Evolutionary conservation across 1,284 basidiomycete species (phyloP).

Genomic region (Dichomitus squalens): DNA sequence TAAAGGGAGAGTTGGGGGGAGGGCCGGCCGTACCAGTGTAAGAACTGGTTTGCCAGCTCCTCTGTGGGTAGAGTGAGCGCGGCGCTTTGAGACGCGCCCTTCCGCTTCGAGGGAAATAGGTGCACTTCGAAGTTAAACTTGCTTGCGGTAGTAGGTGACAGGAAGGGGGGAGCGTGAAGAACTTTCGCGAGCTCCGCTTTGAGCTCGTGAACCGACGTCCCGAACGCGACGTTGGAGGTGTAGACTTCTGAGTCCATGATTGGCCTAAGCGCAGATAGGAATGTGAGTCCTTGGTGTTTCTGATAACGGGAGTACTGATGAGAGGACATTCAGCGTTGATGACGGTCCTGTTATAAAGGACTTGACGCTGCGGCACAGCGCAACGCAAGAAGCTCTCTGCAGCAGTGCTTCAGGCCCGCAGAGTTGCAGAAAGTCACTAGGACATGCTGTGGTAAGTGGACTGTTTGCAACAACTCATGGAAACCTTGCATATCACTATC

Average conservation of each 20-base stretch:
- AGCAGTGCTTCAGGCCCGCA: too few relatives aligned
- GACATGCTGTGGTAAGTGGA: too few relatives aligned
- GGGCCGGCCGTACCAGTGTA: constrained; percentile 44
- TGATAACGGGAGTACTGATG: not conserved
- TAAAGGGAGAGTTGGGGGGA: constrained; percentile 23
- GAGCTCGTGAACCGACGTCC: constrained; percentile 37
- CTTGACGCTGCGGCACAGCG: too few relatives aligned
- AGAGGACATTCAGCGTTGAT: too few relatives aligned
- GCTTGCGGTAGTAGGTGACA: constrained; percentile 30
- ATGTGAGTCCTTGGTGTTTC: not conserved
- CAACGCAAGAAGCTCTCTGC: too few relatives aligned
- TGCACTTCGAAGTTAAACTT: constrained; percentile 54
- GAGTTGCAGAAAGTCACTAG: too few relatives aligned
- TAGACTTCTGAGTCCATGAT: constrained; percentile 30
- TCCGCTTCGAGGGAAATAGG: constrained; percentile 20
- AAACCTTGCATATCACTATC: too few relatives aligned
- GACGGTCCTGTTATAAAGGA: too few relatives aligned
- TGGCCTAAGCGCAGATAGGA: not conserved
- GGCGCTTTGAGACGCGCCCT: constrained; percentile 43
- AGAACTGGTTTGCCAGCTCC: constrained; percentile 43
- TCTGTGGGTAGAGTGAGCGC: constrained; percentile 49
- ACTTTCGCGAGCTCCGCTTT: constrained; percentile 41
- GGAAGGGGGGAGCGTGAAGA: constrained; percentile 47
- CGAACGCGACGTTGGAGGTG: constrained; percentile 39
- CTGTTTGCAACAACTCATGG: too few relatives aligned